Conservation (phyloP, 805 yeast genomes). For the Suhomyces kilbournensis region DNA sequence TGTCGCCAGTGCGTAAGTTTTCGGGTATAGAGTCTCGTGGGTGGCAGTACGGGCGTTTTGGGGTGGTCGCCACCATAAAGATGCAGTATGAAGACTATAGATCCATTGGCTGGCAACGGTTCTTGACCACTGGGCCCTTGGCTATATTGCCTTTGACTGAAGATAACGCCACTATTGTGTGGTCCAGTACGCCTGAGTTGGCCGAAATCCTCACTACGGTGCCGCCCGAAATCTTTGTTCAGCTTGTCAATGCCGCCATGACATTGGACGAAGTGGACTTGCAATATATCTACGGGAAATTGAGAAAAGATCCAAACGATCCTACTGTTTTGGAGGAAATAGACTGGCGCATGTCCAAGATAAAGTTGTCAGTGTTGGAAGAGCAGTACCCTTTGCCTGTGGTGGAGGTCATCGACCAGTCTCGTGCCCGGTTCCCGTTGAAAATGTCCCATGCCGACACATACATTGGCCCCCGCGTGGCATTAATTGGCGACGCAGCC, state of each 20-base stretch:
- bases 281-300: conserved; percentile 55
- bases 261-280: conserved; percentile 76
- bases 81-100: conserved; percentile 70
- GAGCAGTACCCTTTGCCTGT: conserved; percentile 67
- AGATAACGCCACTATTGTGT: conserved; percentile 84
- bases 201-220: conserved; percentile 60
- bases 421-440: conserved; percentile 87
- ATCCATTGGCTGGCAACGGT: conserved; percentile 88
- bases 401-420: conserved; percentile 51
- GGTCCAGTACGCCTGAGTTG: conserved; percentile 82
- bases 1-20: conserved; percentile 84
- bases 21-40: conserved; percentile 85
- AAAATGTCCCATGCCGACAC: conserved; percentile 87
- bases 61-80: conserved; percentile 87
- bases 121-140: conserved; percentile 86
- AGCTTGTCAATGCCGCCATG: conserved; percentile 81
- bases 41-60: conserved; percentile 85
- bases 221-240: conserved; percentile 60
- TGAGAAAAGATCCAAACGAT: conserved; percentile 37
- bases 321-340: conserved; percentile 63
- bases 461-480: conserved; percentile 79
- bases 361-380: conserved; percentile 46
- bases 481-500: conserved; percentile 97
- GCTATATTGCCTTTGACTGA: conserved; percentile 89
- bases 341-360: conserved; percentile 59